Conservation (phyloP, 225 moss, liverwort and hornwort genomes). For the Neckera pumila region DNA sequence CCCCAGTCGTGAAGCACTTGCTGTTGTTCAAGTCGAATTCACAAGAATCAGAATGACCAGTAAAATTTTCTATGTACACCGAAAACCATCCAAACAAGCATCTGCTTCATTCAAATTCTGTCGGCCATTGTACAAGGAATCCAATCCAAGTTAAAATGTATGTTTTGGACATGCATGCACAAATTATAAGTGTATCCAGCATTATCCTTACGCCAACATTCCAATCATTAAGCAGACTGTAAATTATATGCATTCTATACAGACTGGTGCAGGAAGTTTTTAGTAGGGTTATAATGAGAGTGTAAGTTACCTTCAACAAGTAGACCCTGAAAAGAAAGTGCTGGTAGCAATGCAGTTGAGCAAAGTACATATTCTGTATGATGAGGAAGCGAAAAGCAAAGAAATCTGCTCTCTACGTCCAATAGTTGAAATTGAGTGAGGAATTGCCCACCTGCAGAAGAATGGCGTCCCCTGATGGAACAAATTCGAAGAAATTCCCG, state of each 20-base stretch:
- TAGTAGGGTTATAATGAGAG: no score
- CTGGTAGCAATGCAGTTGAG: neutral
- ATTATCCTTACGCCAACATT: neutral
- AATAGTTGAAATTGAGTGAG: neutral
- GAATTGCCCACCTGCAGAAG: neutral
- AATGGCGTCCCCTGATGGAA: neutral
- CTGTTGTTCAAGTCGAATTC: neutral
- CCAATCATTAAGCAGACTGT: neutral
- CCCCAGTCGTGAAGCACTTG: slow-evolving; percentile 24
- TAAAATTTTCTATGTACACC: neutral
- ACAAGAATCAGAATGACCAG: neutral
- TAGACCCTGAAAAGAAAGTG: no score
- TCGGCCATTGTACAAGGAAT: no score
- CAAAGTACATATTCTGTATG: neutral
- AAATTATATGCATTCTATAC: neutral
- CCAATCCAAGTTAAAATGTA: no score
- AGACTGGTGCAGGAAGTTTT: neutral
- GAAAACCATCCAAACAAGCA: no score
- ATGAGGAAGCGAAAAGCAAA: neutral
- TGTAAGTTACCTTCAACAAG: neutral
- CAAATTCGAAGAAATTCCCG: neutral
- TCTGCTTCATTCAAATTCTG: no score
- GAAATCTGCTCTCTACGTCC: no score
- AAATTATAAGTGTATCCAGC: no score
- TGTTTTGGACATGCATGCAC: neutral